Evolutionary conservation across 139 green algal genomes (phyloP).

Genomic region (Chlamydomonas eustigma): DNA sequence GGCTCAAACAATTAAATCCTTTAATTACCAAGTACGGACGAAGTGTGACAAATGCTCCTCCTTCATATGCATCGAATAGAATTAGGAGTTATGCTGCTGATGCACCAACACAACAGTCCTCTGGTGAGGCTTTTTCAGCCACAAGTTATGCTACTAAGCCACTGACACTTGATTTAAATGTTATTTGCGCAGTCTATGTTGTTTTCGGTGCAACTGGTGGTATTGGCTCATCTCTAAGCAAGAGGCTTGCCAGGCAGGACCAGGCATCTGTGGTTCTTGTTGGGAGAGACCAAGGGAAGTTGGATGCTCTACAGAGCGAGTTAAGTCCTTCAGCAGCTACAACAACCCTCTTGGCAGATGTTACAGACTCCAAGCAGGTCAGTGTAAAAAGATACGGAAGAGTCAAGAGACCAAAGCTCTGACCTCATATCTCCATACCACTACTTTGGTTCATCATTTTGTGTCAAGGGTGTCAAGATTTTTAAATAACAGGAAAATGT

Average conservation of each 20-base stretch:
- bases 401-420: not conserved
- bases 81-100: too few species aligned
- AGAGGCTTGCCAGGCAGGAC: conserved; percentile 38
- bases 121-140: too few species aligned
- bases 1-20: too few species aligned
- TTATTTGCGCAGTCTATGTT: conserved; percentile 73
- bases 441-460: too few species aligned
- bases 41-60: too few species aligned
- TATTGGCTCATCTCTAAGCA: conserved; percentile 58
- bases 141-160: too few species aligned
- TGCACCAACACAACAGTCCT: too few species aligned
- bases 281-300: conserved; percentile 42
- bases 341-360: conserved; percentile 33
- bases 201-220: conserved; percentile 73
- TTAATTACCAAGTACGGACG: too few species aligned
- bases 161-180: too few species aligned
- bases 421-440: not conserved
- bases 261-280: conserved; percentile 55
- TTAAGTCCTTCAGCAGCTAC: conserved; percentile 9
- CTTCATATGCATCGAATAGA: too few species aligned
- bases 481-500: too few species aligned
- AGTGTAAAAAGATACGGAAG: not conserved
- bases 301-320: conserved; percentile 31
- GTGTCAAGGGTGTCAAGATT: too few species aligned
- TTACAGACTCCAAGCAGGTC: conserved; percentile 52